Evolutionary conservation across 768 basidiomycete species (phyloP), one percentile per base, ranked within the genome.

Genomic region (Leccinum variicolor): DNA sequence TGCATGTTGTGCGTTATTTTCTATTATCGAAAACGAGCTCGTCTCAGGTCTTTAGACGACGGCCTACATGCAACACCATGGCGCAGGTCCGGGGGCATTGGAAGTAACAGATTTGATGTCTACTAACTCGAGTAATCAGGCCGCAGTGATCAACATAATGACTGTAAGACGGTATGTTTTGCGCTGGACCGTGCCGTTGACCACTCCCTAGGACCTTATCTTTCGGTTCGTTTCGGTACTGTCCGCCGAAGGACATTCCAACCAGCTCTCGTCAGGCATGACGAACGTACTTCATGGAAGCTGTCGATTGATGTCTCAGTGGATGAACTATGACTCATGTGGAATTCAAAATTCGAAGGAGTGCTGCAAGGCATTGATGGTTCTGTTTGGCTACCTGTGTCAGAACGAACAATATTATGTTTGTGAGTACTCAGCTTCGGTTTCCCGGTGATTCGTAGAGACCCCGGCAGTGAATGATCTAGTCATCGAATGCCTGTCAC

Each of bases 51-150:
- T 57, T 29, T 54, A 86, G 86, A 83, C 81, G 13, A 72, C 77
- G 31, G 74, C 75, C 23, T 88, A 84, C 80, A 70, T 88, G 48
- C 76, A 72, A 59, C 77, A 81, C 62, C 60, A 77, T 11, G 51
- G 14, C 57, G 21, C 48, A 31, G 48, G 52, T 36, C 59, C 56
- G 1, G 60, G 19, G 29, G 6, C 9, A 14, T 15, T 54, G 41
- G 54, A 57, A 14, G 21, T 45, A 23, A 55, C 60, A 0, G 54
- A 57, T 47, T 28, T 59, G 26, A 39, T 52, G 14, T 39, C 39
- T 21, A 21, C 41, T 10, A 15, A 56, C 7, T 31, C 52, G 10
- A 49, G 21, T n/a, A 41, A 55, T 41, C 52, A 58, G 48, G 51
- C 46, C 8, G 62, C 52, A 23, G 17, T 64, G 25, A 63, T 70